These are phyloP conservation scores for Tilletia indica DNA, from an alignment of 1,284 basidiomycete species.

Conservation along the genomic window DNA sequence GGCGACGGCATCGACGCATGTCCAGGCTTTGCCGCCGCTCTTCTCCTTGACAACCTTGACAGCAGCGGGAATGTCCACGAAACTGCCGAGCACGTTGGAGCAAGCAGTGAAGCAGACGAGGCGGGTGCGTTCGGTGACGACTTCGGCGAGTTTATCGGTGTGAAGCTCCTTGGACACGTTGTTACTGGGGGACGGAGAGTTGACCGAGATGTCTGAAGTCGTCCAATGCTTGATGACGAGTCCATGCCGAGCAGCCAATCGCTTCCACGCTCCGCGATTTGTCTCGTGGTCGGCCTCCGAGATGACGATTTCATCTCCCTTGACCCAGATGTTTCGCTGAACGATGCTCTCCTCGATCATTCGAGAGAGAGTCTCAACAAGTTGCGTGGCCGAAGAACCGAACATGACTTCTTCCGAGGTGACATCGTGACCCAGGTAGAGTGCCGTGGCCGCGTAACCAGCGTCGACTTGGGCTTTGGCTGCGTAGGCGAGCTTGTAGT, in stretches of 20 bases:
- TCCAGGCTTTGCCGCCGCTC: conserved; percentile 65
- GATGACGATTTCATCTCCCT: conserved; percentile 70
- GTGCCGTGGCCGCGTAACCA: conserved; percentile 63
- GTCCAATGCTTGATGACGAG: conserved; percentile 66
- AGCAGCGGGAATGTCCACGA: conserved; percentile 66
- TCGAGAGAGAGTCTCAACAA: conserved; percentile 27
- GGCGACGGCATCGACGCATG: conserved; percentile 71
- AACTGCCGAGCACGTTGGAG: conserved; percentile 72
- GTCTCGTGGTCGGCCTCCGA: conserved; percentile 73
- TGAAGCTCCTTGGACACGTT: conserved; percentile 67
- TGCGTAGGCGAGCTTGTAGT: conserved; percentile 64
- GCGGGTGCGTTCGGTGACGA: conserved; percentile 68
- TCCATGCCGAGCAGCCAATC: conserved; percentile 66
- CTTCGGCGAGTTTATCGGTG: conserved; percentile 64
- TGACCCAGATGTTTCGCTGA: conserved; percentile 60
- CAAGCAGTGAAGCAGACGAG: conserved; percentile 72
- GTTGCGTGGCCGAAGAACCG: conserved; percentile 57
- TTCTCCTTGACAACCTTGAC: conserved; percentile 62
- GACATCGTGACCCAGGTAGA: conserved; percentile 65
- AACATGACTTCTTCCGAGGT: conserved; percentile 67
- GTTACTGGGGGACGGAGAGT: conserved; percentile 1
- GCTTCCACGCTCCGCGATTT: conserved; percentile 75
- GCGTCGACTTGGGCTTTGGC: conserved; percentile 64
- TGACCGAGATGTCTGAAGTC: conserved; percentile 55
- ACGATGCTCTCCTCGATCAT: conserved; percentile 30